Evolutionary conservation across 257 asterid genomes (phyloP), one percentile per base, ranked within the genome.

Genomic region (Scutellaria baicalensis): DNA sequence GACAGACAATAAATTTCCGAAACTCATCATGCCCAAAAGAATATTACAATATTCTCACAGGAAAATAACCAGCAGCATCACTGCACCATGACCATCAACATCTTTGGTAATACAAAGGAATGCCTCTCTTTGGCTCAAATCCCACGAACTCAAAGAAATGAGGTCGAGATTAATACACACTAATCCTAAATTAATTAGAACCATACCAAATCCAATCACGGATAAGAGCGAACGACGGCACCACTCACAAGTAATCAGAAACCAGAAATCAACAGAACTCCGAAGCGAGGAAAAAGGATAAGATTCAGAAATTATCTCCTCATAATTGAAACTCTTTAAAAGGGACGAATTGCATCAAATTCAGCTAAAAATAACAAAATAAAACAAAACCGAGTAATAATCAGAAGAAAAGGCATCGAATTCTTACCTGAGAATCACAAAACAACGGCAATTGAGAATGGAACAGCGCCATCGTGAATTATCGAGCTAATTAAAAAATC

Each of bases 351-450:
- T 21, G 40, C 27, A 49, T 65, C 66, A 68, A 38, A 56, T 47
- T 39, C 77, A 58, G 38, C 59, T 45, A 13, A 45, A 59, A 73
- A 50, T 6, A 70, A 68, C 10, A 42, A 44, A 27, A 16, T 21
- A 27, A 0, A 67, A 68, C 13, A 42, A 44, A 27, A 16, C n/a
- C 33, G 17, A 42, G 7, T 8, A 59, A 54, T 52, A 62, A 59
- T 11, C 42, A 55, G 43, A 70, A 50, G 65, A 21, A 75, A 63
- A 36, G 10, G 44, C 31, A 16, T 8, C 47, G 13, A 83, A 65
- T 38, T 21, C 73, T 55, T 72, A 84, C 95, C 87, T 77, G 72
- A 75, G 79, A 69, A 70, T 59, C 36, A 66, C 3, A 74, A 75
- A 80, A 68, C 50, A 35, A 27, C 65, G 75, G 70, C n/a, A 76